Evolutionary conservation across 495 filamentous ascomycete species (phyloP), one percentile per base, ranked within the genome.

Genomic region (Xylaria acuta): DNA sequence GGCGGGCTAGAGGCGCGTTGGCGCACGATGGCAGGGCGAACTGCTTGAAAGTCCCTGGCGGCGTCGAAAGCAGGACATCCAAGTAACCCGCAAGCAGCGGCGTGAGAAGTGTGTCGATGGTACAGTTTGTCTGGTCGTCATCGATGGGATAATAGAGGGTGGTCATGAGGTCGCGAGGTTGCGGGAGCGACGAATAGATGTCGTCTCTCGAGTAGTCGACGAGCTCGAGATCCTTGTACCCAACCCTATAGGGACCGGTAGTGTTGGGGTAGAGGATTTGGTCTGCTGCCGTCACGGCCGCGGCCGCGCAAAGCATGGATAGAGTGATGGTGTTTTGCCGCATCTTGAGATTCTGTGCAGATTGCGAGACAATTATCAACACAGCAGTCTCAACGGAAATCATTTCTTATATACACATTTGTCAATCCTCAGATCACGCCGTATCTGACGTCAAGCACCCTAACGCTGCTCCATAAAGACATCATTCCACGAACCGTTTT

Each of bases 131-230:
- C 25, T 78, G 74, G 60, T 69, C 32, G 20, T 72, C 67, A 30
- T 64, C 43, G 62, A 79, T 68, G 0, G 81, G 81, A 53, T 78
- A 76, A 47, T 78, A 83, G n/a, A 77, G 59, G 2, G 81, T 78
- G 27, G 75, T 53, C 81, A 83, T 79, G 27, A 83, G 64, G 47
- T 67, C 54, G 18, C 81, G 79, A 32, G 71, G 73, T 30, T 45
- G 45, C 14, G 68, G 67, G 20, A 68, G 73, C 27, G 75, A 73
- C 36, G 76, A 73, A 67, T 72, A 79, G 14, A 76, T 77, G 43
- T 82, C 78, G 54, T 69, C 16, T 53, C 81, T 71, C 32, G 74
- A 64, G 14, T 67, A 56, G 54, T 82, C 81, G 54, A 78, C 56
- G 34, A 83, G 62, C 69, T 79, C 54, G 22, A 70, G 67, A 51